These are phyloP conservation scores for Aspergillus pseudoglaucus DNA, from an alignment of 2,329 filamentous ascomycete genomes.

Conservation along the genomic window DNA sequence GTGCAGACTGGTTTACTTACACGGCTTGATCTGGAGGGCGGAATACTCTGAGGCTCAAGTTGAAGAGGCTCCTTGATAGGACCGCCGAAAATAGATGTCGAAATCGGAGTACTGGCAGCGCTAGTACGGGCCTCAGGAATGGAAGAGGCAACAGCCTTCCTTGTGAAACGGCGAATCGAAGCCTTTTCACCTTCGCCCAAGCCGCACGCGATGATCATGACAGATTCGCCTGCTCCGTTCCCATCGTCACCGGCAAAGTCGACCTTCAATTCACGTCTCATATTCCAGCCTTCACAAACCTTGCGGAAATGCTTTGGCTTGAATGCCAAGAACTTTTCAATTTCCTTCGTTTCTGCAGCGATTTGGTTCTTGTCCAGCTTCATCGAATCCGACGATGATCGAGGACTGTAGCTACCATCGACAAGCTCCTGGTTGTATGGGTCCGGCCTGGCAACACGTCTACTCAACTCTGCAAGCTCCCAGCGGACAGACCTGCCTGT, in stretches of 20 bases:
- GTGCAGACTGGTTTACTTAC: conserved; percentile 27
- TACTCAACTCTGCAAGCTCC: conserved; percentile 71
- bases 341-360: conserved; percentile 69
- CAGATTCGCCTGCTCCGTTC: conserved; percentile 66
- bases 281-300: conserved; percentile 81
- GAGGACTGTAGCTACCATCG: conserved; percentile 71
- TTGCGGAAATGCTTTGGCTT: conserved; percentile 73
- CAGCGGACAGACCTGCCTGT: conserved; percentile 73
- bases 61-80: conserved; percentile 20
- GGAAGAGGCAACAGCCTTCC: conserved; percentile 33
- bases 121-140: conserved; percentile 5
- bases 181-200: conserved; percentile 53
- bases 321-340: conserved; percentile 66
- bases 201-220: conserved; percentile 69
- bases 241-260: conserved; percentile 82
- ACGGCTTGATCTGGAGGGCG: conserved; percentile 26
- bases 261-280: conserved; percentile 76
- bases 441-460: conserved; percentile 64
- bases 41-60: conserved; percentile 14
- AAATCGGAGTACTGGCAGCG: conserved; percentile 10
- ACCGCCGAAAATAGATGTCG: conserved; percentile 48
- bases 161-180: conserved; percentile 52
- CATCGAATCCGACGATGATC: conserved; percentile 69
- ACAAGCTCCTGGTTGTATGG: conserved; percentile 62
- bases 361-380: conserved; percentile 65